Base-by-base conservation (phyloP, 768 basidiomycete genomes). In the Auriscalpium orientale region DNA sequence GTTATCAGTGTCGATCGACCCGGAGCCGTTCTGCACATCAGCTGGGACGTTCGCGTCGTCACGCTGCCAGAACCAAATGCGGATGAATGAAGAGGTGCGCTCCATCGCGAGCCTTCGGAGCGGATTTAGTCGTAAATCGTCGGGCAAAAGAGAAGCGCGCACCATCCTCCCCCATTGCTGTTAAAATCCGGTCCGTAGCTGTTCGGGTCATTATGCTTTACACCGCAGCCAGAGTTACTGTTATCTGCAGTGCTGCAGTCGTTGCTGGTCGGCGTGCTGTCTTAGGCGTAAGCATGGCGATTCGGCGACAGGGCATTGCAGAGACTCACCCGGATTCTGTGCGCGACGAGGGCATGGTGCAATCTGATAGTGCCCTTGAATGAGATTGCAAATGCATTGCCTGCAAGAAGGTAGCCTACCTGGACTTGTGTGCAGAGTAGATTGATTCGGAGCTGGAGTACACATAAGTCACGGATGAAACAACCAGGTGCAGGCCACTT, bases 41-140 rank as follows among this genome's bases (percentile, higher is more conserved):
- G 66, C 59, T 1, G 83, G 83, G 22, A 80, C 71, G 37, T 62
- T 62, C 13, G 63, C 68, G 48, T 67, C 74, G 49, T 68, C 70
- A 45, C 83, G 74, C 1, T 82, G 73, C 84, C 84, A 89, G 71
- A 86, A 89, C 80, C 82, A 89, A 48, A 87, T 73, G 58, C 83
- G 84, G 65, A 89, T 81, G 64, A 75, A 80, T 4, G 65, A 63
- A 21, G 67, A 58, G 0, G 83, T 84, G 37, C 84, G 76, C 64
- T 86, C 83, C 63, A 85, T 72, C 0, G 84, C 85, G 66, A 76
- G 85, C 79, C 80, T 85, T 28, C 18, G 2, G n/a, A n/a, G 47
- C 47, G 21, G 22, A 20, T 15, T 21, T 11, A 49, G 2, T 15
- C 22, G 28, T 16, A 36, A 36, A 33, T 15, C 33, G 18, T 35